Conservation (phyloP, 2,329 filamentous ascomycete genomes). For the Diaporthe helianthi region DNA sequence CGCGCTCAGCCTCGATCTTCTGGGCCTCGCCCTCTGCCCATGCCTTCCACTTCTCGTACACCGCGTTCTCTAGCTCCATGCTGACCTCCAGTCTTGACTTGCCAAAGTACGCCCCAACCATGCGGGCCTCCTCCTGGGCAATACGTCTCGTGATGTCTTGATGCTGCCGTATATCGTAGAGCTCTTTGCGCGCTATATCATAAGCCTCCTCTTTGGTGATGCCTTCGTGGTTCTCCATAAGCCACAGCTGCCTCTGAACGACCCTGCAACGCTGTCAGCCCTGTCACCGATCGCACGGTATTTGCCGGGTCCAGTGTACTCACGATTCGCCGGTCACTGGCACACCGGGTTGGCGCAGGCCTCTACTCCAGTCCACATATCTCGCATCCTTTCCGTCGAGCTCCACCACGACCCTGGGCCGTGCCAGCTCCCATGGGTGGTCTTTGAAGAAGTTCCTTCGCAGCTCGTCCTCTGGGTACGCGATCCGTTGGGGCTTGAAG, state of each 20-base stretch:
- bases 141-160: slow-evolving; percentile 85
- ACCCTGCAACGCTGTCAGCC: slow-evolving; percentile 64
- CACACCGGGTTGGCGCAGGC: slow-evolving; percentile 75
- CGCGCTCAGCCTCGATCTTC: slow-evolving; percentile 49
- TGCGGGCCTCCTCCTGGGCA: slow-evolving; percentile 84
- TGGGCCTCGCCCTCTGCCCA: slow-evolving; percentile 69
- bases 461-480: slow-evolving; percentile 83
- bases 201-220: slow-evolving; percentile 76
- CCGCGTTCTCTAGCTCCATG: slow-evolving; percentile 80
- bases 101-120: slow-evolving; percentile 89
- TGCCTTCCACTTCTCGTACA: slow-evolving; percentile 83
- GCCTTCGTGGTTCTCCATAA: slow-evolving; percentile 68
- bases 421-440: slow-evolving; percentile 95
- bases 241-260: slow-evolving; percentile 87
- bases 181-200: slow-evolving; percentile 85
- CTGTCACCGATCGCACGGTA: not conserved
- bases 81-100: slow-evolving; percentile 76
- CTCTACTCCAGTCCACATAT: slow-evolving; percentile 79
- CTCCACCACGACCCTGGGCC: slow-evolving; percentile 85
- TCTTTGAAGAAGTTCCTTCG: slow-evolving; percentile 86
- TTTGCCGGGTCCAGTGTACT: slow-evolving; percentile 37
- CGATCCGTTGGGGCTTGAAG: slow-evolving; percentile 80
- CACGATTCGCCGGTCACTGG: slow-evolving; percentile 86
- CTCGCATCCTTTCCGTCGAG: slow-evolving; percentile 82
- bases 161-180: slow-evolving; percentile 82